Conservation (phyloP, 768 basidiomycete genomes). For the Termitomyces sp. region DNA sequence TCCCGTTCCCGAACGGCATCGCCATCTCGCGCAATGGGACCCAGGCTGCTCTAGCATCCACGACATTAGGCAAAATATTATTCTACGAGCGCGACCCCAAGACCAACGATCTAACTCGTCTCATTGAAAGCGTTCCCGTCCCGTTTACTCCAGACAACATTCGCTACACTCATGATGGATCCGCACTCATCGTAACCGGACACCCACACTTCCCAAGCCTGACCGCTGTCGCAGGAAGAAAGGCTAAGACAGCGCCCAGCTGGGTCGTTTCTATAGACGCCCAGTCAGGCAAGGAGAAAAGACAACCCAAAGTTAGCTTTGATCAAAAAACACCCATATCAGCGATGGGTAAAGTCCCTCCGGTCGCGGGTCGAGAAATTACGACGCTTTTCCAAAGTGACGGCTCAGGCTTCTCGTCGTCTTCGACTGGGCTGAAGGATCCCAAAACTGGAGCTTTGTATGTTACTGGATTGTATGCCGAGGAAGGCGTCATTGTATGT, state of each 20-base stretch:
- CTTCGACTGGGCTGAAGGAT: constrained; percentile 51
- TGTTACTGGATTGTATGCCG: constrained; percentile 53
- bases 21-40: constrained; percentile 47
- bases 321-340: constrained; percentile 47
- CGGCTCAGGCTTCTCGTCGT: constrained; percentile 54
- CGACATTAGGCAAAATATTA: constrained; percentile 38
- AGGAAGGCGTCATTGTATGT: constrained; percentile 51
- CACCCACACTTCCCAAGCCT: constrained; percentile 62
- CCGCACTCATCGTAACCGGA: constrained; percentile 52
- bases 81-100: constrained; percentile 46
- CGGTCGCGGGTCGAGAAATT: constrained; percentile 33
- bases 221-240: constrained; percentile 36
- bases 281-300: constrained; percentile 5
- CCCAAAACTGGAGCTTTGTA: constrained; percentile 43
- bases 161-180: constrained; percentile 39
- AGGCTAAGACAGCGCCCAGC: constrained; percentile 42
- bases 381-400: constrained; percentile 72
- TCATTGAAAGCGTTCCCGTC: constrained; percentile 33
- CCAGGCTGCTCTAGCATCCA: constrained; percentile 54
- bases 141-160: constrained; percentile 67
- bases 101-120: constrained; percentile 37
- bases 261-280: constrained; percentile 51
- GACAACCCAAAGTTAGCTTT: constrained; percentile 19
- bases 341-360: constrained; percentile 33
- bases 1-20: constrained; percentile 69